Evolutionary conservation across 2,329 filamentous ascomycete species (phyloP).

Genomic region (Aspergillus awamori): DNA sequence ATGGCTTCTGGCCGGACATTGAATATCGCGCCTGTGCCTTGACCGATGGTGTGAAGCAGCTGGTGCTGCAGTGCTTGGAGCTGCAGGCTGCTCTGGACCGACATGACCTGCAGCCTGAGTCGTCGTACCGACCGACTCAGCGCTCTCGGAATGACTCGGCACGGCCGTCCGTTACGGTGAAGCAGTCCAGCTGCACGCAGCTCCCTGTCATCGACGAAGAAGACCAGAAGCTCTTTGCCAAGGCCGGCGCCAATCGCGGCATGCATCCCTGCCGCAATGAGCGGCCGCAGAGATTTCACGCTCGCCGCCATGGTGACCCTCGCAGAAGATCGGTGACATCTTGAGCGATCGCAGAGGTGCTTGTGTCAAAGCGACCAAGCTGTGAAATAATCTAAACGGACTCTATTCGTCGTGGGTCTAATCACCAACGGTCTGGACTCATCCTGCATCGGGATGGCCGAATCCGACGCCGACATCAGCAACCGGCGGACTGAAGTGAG

Average conservation of each 20-base stretch:
- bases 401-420: background rate
- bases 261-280: conserved; percentile 24
- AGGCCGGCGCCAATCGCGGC: conserved; percentile 21
- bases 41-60: conserved; percentile 43
- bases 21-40: conserved; percentile 43
- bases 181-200: conserved; percentile 35
- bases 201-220: conserved; percentile 39
- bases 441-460: background rate
- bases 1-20: conserved; percentile 46
- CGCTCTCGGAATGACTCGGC: conserved; percentile 24
- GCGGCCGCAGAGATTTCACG: conserved; percentile 24
- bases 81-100: conserved; percentile 31
- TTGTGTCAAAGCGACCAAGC: conserved; percentile 4
- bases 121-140: conserved; percentile 23
- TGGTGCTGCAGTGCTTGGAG: conserved; percentile 44
- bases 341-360: conserved; percentile 10
- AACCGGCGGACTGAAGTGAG: background rate
- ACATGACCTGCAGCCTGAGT: conserved; percentile 24
- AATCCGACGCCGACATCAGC: background rate
- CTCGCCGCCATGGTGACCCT: conserved; percentile 21
- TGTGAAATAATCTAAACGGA: background rate
- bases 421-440: background rate
- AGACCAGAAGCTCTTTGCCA: conserved; percentile 33
- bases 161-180: conserved; percentile 31
- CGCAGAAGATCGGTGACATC: conserved; percentile 30